Base-by-base conservation (phyloP, 2,329 filamentous ascomycete species). In the Herpotrichia juniperi region DNA sequence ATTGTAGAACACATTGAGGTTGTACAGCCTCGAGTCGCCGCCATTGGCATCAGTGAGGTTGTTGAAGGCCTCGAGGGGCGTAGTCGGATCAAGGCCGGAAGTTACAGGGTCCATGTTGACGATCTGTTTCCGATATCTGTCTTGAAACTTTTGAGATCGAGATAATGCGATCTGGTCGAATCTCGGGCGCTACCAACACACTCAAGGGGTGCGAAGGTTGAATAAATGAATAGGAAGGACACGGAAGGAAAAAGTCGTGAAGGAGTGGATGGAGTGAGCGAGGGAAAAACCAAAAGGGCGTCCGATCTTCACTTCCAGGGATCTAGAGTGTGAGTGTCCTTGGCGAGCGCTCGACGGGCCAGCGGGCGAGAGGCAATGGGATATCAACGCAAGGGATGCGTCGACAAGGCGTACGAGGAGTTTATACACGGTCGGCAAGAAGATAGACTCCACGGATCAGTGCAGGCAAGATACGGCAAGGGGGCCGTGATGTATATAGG, bases 1-100 rank as follows among this genome's bases (percentile, higher is more conserved):
- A 73, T 91, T 84, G 77, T 96, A 96, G 76, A 85, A 96, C 64
- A 93, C 78, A 75, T 96, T 96, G 61, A 96, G 82, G 74, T 96
- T 84, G 59, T 89, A 77, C 1, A 78, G 78, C 53, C 86, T 75
- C 22, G 88, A 81, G 76, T 86, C 77, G 77, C 89, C 89, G 58
- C 90, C 89, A 7, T 83, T 85, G 19, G 78, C 73, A 30, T 77
- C 77, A 16, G 86, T 86, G 67, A 83, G 83, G 77, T 91, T 90
- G 76, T 58, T 55, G 53, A 68, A 75, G 5, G 56, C 45, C 48
- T 69, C 67, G 24, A 75, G 56, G 46, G 70, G 72, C 12, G 62
- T 50, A 26, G 71, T 74, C 26, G 65, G 61, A 44, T 71, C 64
- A 42, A 57, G 31, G 30, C 66, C 67, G 45, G 61, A 64, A 22